phyloP scores from a whole-genome alignment of 192 early-diverging fungal species.

The Podila verticillata region DNA sequence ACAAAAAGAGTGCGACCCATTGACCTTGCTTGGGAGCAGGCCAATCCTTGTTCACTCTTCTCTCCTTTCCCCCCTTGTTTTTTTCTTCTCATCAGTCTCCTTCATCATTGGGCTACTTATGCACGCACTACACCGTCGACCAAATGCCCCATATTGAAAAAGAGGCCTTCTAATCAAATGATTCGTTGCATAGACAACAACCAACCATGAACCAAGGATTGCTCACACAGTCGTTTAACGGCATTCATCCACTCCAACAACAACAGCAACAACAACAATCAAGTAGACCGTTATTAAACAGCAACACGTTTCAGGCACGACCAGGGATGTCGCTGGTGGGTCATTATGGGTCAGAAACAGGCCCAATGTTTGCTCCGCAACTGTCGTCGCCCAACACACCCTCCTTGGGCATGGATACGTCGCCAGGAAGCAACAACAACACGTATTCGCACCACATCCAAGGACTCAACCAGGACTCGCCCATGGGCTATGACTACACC shows the following conservation, averaged over 20 bases:
- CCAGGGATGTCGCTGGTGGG: constrained; percentile 22
- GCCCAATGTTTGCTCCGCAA: constrained; percentile 22
- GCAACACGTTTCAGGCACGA: constrained; percentile 10
- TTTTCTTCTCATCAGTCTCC: neutral
- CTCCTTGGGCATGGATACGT: neutral
- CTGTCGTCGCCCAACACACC: constrained; percentile 20
- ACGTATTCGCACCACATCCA: constrained; percentile 16
- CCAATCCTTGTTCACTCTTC: neutral
- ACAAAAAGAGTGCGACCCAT: too few relatives aligned
- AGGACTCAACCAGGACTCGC: constrained; percentile 19
- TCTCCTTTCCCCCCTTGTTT: constrained; percentile 9
- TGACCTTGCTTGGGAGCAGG: neutral
- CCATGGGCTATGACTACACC: constrained; percentile 16
- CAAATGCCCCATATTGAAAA: neutral
- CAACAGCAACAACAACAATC: constrained; percentile 28
- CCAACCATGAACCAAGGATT: constrained; percentile 15
- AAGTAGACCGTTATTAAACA: neutral
- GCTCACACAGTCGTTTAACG: constrained; percentile 22
- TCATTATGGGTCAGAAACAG: constrained; percentile 29
- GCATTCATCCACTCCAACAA: constrained; percentile 38
- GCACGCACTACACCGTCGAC: neutral
- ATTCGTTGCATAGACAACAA: constrained; percentile 14
- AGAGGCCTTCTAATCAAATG: neutral
- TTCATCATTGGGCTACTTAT: neutral
- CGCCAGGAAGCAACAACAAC: constrained; percentile 7